Evolutionary conservation across 768 basidiomycete genomes (phyloP).

Genomic region (Tylopilus cervinicoccineus): DNA sequence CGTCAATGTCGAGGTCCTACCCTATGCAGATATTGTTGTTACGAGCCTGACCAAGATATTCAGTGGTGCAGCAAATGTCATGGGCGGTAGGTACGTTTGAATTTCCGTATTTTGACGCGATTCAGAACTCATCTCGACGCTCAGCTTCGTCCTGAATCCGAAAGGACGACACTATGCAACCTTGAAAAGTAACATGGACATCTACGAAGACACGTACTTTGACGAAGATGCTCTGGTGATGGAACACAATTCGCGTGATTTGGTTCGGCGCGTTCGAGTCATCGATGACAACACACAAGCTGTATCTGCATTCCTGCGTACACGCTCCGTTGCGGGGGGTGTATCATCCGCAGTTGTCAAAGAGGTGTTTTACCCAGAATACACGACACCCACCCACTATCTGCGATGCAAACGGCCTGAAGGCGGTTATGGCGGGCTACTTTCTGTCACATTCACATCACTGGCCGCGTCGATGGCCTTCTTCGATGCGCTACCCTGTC

Average conservation of each 20-base stretch:
- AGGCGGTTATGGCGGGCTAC: conserved; percentile 78
- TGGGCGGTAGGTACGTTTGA: conserved; percentile 88
- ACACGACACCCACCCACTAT: conserved; percentile 67
- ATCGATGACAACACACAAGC: conserved; percentile 84
- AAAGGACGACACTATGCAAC: conserved; percentile 59
- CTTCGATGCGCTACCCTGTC: conserved; percentile 77
- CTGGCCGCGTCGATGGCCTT: conserved; percentile 67
- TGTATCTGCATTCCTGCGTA: conserved; percentile 73
- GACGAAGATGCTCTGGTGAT: conserved; percentile 92
- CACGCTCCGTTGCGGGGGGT: conserved; percentile 48
- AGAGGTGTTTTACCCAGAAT: conserved; percentile 89
- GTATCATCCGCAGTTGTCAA: conserved; percentile 51
- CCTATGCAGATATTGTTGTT: conserved; percentile 83
- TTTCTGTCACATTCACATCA: conserved; percentile 81
- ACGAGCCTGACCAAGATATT: conserved; percentile 94
- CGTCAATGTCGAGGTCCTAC: conserved; percentile 85
- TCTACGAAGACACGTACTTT: conserved; percentile 85
- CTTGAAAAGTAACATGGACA: conserved; percentile 58
- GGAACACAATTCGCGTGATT: conserved; percentile 98
- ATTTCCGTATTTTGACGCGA: not conserved
- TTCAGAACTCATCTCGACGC: not conserved
- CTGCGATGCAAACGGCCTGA: conserved; percentile 54
- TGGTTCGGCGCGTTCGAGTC: conserved; percentile 62
- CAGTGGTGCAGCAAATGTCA: conserved; percentile 90
- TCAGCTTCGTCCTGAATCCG: conserved; percentile 86